These are phyloP conservation scores for Primulina tabacum DNA, from an alignment of 257 asterid species.

Conservation along the genomic window DNA sequence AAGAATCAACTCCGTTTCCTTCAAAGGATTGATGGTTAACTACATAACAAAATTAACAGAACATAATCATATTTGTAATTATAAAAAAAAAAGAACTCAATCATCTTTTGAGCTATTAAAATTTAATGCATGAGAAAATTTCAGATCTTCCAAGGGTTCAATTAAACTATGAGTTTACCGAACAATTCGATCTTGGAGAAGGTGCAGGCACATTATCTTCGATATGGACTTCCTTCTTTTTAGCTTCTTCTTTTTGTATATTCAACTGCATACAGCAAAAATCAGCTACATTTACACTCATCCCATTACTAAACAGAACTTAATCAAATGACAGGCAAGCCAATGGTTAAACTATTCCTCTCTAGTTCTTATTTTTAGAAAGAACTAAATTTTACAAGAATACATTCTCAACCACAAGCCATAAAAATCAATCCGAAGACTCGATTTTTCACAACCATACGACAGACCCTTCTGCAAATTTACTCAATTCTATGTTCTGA, in stretches of 20 bases:
- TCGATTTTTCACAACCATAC: neutral
- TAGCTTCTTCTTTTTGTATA: conserved; percentile 92
- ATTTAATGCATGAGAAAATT: conserved; percentile 14
- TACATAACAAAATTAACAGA: conserved; percentile 25
- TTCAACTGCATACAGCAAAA: conserved; percentile 35
- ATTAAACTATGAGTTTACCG: conserved; percentile 46
- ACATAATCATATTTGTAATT: conserved; percentile 11
- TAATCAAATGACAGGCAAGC: neutral
- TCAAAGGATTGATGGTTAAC: conserved; percentile 83
- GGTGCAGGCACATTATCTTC: conserved; percentile 94
- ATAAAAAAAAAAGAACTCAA: neutral
- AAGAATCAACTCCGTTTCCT: conserved; percentile 79
- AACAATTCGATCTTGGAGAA: conserved; percentile 95
- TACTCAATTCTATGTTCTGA: neutral
- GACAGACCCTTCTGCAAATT: neutral
- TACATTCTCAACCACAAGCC: conserved; percentile 23
- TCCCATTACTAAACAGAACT: neutral
- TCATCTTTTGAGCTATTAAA: neutral
- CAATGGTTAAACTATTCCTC: neutral
- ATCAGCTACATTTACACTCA: neutral
- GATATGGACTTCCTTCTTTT: conserved; percentile 88
- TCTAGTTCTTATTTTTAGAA: neutral
- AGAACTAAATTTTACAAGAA: neutral
- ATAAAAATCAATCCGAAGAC: conserved; percentile 3
- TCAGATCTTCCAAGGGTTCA: neutral